Conservation (phyloP, 108 stramenopile species). For the Conticribra weissflogii region DNA sequence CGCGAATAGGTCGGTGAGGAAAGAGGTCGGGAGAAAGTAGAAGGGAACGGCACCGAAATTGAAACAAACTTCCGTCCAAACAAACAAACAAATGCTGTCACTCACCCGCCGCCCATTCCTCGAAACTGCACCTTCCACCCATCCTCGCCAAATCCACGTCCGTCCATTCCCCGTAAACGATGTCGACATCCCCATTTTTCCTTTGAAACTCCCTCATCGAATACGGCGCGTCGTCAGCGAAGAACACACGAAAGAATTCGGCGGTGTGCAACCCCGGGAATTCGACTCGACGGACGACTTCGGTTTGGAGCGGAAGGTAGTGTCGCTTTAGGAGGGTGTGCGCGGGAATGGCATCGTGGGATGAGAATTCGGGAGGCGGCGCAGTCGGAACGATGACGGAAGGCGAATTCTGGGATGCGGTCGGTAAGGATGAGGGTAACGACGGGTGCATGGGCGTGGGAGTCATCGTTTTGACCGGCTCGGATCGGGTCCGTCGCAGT, state of each 20-base stretch:
- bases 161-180: slow-evolving; percentile 70
- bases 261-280: slow-evolving; percentile 65
- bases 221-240: slow-evolving; percentile 80
- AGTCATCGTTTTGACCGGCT: no score
- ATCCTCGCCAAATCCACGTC: slow-evolving; percentile 7
- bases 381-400: no score
- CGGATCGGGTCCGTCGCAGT: no score
- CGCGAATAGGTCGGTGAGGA: background rate
- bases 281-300: slow-evolving; percentile 50
- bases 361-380: background rate
- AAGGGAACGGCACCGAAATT: no score
- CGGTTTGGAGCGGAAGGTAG: slow-evolving; percentile 57
- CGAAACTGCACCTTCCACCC: no score
- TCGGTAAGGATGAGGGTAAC: no score
- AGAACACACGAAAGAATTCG: slow-evolving; percentile 81
- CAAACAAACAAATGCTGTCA: no score
- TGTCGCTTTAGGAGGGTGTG: slow-evolving; percentile 16
- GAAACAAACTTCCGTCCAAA: no score
- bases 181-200: slow-evolving; percentile 71
- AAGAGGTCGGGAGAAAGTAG: background rate
- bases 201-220: slow-evolving; percentile 76
- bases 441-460: no score
- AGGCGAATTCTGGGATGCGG: no score
- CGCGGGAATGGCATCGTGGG: slow-evolving; percentile 2
- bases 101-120: no score